Conservation (phyloP, 805 yeast genomes). For the Isabelozyma pseudorhagii region DNA sequence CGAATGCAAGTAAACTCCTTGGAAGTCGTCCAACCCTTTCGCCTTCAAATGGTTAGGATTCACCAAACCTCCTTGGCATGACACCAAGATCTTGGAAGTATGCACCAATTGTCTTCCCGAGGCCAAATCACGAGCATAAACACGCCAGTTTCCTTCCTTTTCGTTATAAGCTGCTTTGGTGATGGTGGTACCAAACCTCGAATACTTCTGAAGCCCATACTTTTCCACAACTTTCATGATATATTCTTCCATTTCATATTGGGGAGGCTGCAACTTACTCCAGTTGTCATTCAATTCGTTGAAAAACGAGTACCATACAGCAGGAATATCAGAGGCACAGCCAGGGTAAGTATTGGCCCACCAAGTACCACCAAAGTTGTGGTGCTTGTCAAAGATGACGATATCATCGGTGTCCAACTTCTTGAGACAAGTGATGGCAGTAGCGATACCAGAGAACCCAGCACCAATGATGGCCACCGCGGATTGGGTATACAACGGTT, state of each 20-base stretch:
- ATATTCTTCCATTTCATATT: conserved; percentile 41
- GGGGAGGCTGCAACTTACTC: conserved; percentile 39
- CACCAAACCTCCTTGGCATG: conserved; percentile 37
- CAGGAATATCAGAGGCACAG: conserved; percentile 44
- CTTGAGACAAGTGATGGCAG: conserved; percentile 24
- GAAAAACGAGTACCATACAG: conserved; percentile 36
- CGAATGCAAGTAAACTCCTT: conserved; percentile 40
- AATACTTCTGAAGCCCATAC: conserved; percentile 18
- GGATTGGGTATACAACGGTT: conserved; percentile 20
- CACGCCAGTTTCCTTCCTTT: conserved; percentile 22
- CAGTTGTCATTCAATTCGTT: conserved; percentile 32
- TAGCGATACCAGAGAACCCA: conserved; percentile 39
- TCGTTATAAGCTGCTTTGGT: conserved; percentile 20
- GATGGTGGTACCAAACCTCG: conserved; percentile 21
- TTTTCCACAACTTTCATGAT: conserved; percentile 28
- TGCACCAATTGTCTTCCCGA: conserved; percentile 31
- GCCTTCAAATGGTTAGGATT: conserved; percentile 27
- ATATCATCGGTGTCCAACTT: conserved; percentile 26
- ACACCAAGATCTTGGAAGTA: conserved; percentile 20
- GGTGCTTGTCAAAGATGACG: conserved; percentile 36
- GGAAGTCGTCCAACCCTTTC: conserved; percentile 31
- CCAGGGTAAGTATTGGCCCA: conserved; percentile 45
- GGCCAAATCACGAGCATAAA: conserved; percentile 20
- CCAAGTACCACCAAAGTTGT: conserved; percentile 43
- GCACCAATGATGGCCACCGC: conserved; percentile 36